Percentiles rank a stretch among this genome's conserved stretches.
Conservation (phyloP, 345 rosid species). For the Microthlaspi erraticum region DNA sequence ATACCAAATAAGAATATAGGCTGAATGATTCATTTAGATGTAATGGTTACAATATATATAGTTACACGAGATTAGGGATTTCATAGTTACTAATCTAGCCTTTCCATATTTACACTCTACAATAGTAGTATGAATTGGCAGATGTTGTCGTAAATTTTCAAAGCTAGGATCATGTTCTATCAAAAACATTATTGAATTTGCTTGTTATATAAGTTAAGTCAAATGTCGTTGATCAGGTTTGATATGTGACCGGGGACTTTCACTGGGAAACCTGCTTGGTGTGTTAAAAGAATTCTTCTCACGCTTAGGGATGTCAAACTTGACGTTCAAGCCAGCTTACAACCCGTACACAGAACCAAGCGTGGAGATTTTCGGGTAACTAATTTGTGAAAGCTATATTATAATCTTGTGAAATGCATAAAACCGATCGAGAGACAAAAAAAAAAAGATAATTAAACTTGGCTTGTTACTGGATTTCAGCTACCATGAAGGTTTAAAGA, state of each 20-base stretch:
- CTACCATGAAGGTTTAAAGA: constrained; percentile 81
- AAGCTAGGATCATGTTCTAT: background rate
- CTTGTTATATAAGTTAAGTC: background rate
- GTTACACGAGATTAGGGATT: no score
- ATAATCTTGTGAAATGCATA: background rate
- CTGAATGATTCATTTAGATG: no score
- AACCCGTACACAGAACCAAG: constrained; percentile 98
- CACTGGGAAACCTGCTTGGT: constrained; percentile 90
- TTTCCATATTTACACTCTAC: no score
- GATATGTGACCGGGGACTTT: constrained; percentile 89
- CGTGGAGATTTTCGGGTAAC: constrained; percentile 93
- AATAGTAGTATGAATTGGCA: no score
- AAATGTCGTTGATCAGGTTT: constrained; percentile 62
- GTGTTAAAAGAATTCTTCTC: constrained; percentile 86
- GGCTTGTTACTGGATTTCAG: constrained; percentile 52
- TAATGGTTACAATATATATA: no score
- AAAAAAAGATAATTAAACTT: background rate
- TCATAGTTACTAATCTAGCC: no score
- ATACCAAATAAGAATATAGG: background rate
- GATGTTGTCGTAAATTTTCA: constrained; percentile 11
- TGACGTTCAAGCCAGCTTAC: constrained; percentile 92
- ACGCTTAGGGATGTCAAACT: constrained; percentile 85
- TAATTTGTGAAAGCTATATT: background rate
- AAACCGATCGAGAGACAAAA: background rate
- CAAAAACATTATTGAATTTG: no score